Percentiles rank a stretch among this genome's conserved stretches.
These are phyloP conservation scores for Smallanthus sonchifolius DNA, from an alignment of 129 eudicot species.

Conservation along the genomic window DNA sequence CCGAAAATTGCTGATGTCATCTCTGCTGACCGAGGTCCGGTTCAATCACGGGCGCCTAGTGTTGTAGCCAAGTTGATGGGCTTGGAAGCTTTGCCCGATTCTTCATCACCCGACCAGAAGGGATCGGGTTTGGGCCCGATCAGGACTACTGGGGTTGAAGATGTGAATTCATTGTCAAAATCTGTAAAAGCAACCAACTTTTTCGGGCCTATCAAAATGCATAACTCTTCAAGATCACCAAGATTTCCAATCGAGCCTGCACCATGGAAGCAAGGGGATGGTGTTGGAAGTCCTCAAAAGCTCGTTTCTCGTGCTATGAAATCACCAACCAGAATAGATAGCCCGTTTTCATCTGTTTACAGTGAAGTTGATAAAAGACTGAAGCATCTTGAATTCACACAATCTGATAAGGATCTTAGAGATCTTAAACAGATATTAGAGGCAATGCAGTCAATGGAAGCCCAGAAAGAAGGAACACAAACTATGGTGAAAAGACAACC, in stretches of 20 bases:
- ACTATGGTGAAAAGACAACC: constrained; percentile 22
- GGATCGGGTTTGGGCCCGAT: constrained; percentile 32
- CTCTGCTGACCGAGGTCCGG: constrained; percentile 19
- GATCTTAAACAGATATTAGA: constrained; percentile 92
- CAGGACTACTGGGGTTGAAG: constrained; percentile 32
- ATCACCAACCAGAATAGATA: constrained; percentile 34
- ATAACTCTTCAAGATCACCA: constrained; percentile 45
- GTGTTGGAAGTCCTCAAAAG: constrained; percentile 55
- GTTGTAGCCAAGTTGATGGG: constrained; percentile 98
- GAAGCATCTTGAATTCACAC: constrained; percentile 68
- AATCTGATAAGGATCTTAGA: constrained; percentile 90
- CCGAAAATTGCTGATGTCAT: constrained; percentile 21
- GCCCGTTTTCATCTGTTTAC: constrained; percentile 65
- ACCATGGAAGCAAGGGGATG: constrained; percentile 80
- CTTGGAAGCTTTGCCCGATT: constrained; percentile 59
- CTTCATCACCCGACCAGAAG: constrained; percentile 26
- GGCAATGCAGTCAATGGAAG: constrained; percentile 75
- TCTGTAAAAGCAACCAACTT: constrained; percentile 28
- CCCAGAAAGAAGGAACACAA: constrained; percentile 37
- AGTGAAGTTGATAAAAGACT: constrained; percentile 85
- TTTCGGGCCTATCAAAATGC: constrained; percentile 41
- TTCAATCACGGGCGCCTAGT: constrained; percentile 55
- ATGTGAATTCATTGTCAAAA: constrained; percentile 28
- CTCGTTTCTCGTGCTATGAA: constrained; percentile 41
- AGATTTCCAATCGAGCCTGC: constrained; percentile 76